These are phyloP conservation scores for Cyberlindnera mrakii DNA, from an alignment of 805 yeast genomes.

Conservation along the genomic window DNA sequence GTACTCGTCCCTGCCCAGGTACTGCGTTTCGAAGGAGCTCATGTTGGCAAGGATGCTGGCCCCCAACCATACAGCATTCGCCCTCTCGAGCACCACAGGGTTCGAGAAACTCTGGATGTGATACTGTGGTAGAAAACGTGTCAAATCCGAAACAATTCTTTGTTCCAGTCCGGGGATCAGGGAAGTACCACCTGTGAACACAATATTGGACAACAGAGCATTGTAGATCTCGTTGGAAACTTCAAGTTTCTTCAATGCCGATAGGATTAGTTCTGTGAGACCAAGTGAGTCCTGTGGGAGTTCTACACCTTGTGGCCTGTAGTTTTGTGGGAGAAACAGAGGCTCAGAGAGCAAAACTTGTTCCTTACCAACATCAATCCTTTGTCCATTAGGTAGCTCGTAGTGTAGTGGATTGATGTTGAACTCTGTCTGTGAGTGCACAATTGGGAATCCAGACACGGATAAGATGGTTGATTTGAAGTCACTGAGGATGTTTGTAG, in stretches of 20 bases:
- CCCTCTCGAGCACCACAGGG: constrained; percentile 60
- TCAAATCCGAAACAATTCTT: constrained; percentile 56
- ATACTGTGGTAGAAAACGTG: constrained; percentile 59
- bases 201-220: constrained; percentile 53
- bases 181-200: constrained; percentile 69
- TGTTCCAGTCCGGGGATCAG: constrained; percentile 66
- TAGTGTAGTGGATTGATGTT: constrained; percentile 35
- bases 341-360: constrained; percentile 57
- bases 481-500: constrained; percentile 38
- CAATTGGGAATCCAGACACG: constrained; percentile 35
- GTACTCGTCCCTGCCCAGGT: constrained; percentile 67
- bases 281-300: constrained; percentile 18
- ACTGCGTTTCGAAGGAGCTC: constrained; percentile 77
- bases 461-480: constrained; percentile 39
- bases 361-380: constrained; percentile 44
- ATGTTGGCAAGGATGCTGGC: constrained; percentile 70
- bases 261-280: constrained; percentile 33
- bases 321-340: constrained; percentile 57
- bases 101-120: constrained; percentile 51
- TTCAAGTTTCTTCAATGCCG: constrained; percentile 37
- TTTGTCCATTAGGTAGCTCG: constrained; percentile 54
- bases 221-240: constrained; percentile 35
- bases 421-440: constrained; percentile 27
- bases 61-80: constrained; percentile 72
- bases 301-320: constrained; percentile 33